Evolutionary conservation across 2,329 filamentous ascomycete species (phyloP).

Genomic region (Trichoderma gracile): DNA sequence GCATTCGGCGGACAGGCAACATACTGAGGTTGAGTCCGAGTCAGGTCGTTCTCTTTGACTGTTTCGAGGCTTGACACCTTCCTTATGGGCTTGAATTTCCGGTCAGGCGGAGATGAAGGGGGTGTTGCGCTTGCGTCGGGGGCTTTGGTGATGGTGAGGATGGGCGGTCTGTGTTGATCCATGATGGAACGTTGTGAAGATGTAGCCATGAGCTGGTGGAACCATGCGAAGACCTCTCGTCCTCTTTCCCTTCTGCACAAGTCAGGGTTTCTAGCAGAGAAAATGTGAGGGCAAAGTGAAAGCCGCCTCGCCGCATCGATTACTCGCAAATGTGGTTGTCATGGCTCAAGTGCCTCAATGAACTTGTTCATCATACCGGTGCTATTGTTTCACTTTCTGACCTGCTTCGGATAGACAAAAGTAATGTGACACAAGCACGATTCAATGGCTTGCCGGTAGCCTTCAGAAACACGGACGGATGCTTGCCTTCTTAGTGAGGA

Average conservation of each 20-base stretch:
- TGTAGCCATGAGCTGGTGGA: too few relatives aligned
- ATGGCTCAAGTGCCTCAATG: not conserved
- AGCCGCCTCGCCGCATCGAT: not conserved
- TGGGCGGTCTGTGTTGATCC: not conserved
- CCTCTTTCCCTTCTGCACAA: too few relatives aligned
- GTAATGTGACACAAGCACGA: not conserved
- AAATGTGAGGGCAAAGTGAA: not conserved
- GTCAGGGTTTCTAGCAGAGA: too few relatives aligned
- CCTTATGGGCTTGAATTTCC: conserved; percentile 27
- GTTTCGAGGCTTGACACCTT: conserved; percentile 34
- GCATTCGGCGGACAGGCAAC: not conserved
- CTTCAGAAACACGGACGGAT: conserved; percentile 13
- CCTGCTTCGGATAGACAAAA: not conserved
- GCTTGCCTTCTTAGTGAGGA: not conserved
- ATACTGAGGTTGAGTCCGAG: not conserved
- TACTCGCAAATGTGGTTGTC: not conserved
- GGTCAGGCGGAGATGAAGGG: conserved; percentile 23
- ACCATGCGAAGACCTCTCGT: too few relatives aligned
- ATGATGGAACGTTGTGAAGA: not conserved
- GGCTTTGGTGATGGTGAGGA: not conserved
- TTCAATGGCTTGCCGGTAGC: not conserved
- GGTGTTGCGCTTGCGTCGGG: not conserved
- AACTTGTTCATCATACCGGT: not conserved
- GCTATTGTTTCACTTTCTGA: not conserved
- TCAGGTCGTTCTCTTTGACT: conserved; percentile 34